Base-by-base conservation (phyloP, 1,284 basidiomycete genomes). In the Rhodotorula sp. region DNA sequence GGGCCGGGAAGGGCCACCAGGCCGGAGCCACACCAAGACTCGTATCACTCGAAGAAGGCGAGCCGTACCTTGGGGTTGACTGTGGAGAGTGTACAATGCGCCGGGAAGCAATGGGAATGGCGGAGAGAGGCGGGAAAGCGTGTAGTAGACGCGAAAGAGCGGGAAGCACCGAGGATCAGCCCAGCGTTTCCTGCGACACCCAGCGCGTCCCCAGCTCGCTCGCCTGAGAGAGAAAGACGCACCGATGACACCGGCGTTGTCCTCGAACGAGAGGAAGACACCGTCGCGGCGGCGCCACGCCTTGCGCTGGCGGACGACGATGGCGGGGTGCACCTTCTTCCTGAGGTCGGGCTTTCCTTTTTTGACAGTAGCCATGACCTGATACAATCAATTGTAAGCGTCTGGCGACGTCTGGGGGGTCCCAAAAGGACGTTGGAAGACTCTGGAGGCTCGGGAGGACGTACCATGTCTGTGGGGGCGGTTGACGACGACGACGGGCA, bases 271-370 rank as follows among this genome's bases (percentile, higher is more conserved):
- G 82, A 99, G 90, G 90, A 97, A 97, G 77, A 98, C 92, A 84
- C 96, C 96, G 82, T 99, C 96, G 84, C 89, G 88, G 86, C 96
- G 87, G 81, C 97, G 90, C 96, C 96, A 99, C 74, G 96, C 88
- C 86, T 99, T 99, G 82, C 96, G 91, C 85, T 99, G 97, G 78
- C 96, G 93, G 80, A 98, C 88, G 80, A 99, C 90, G 79, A 99
- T 92, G 21, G 65, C 65, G 45, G 65, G 65, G 65, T 66, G 65
- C 52, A 66, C 65, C 88, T 99, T 99, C 88, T 99, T 99, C 84
- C 96, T 89, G 82, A 99, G 85, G 85, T 99, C 96, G 65, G 97
- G 97, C 87, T 99, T 99, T 84, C 96, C 96, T 89, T 99, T 99
- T 89, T 99, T 99, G 17, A 52, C 60, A 9, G 60, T 94, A 74